Conservation (phyloP, 1,284 basidiomycete species). For the Trichosporon sp. region DNA sequence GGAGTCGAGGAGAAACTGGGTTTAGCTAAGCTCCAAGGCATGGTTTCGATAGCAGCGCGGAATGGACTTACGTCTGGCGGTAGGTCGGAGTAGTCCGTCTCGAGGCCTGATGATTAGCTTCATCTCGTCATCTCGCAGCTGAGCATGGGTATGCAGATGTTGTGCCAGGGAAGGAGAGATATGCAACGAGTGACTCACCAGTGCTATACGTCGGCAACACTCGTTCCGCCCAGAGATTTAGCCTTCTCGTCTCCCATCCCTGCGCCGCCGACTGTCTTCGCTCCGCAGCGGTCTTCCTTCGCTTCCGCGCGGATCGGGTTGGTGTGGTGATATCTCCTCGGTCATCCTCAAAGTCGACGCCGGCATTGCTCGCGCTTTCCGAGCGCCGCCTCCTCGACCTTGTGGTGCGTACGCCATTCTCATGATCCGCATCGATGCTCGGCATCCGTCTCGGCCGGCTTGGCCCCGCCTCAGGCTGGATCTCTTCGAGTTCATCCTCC, state of each 20-base stretch:
- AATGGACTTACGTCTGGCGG: neutral
- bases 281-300: neutral
- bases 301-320: neutral
- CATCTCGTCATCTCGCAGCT: too few relatives aligned
- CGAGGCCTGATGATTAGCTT: neutral
- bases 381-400: too few relatives aligned
- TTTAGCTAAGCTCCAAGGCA: too few relatives aligned
- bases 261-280: neutral
- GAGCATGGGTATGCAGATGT: neutral
- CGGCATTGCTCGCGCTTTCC: too few relatives aligned
- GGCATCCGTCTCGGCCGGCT: neutral
- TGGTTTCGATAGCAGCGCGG: too few relatives aligned
- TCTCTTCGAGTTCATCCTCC: neutral
- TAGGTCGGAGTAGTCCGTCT: neutral
- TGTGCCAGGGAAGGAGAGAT: neutral
- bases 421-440: neutral
- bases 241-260: neutral
- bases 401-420: too few relatives aligned
- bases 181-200: neutral
- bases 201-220: neutral
- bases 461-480: neutral
- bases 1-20: neutral
- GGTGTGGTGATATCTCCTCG: neutral
- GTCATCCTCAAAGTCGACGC: too few relatives aligned
- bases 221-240: neutral